These are phyloP conservation scores for Sphagnum tenellum DNA, from an alignment of 225 moss, liverwort and hornwort genomes.

Conservation along the genomic window DNA sequence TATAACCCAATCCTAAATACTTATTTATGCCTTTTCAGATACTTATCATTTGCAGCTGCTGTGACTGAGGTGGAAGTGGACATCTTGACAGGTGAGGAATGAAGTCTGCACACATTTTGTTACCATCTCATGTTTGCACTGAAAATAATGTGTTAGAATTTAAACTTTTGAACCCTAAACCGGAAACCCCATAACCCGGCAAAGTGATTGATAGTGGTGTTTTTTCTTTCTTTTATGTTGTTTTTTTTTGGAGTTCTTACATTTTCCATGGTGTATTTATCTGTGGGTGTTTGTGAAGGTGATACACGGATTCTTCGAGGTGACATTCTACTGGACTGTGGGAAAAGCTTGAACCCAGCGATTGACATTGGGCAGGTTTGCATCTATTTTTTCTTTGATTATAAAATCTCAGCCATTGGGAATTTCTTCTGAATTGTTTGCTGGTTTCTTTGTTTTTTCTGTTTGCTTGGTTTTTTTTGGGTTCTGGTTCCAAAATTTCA, in stretches of 20 bases:
- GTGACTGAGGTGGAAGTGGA: constrained; percentile 81
- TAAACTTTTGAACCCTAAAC: background rate
- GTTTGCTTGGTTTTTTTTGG: too few relatives aligned
- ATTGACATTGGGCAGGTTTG: constrained; percentile 76
- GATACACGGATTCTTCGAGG: constrained; percentile 53
- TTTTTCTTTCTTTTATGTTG: too few relatives aligned
- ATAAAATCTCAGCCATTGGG: too few relatives aligned
- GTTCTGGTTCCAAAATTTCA: too few relatives aligned
- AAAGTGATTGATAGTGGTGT: too few relatives aligned
- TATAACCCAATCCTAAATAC: too few relatives aligned
- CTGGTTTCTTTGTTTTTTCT: too few relatives aligned
- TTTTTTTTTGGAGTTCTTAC: background rate
- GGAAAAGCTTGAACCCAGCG: constrained; percentile 89
- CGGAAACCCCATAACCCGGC: too few relatives aligned
- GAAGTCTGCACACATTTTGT: background rate
- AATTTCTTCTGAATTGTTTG: too few relatives aligned
- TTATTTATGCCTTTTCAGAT: constrained; percentile 25
- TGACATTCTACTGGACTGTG: constrained; percentile 75
- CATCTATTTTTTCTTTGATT: too few relatives aligned
- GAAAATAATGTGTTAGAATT: background rate
- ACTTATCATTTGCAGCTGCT: constrained; percentile 73
- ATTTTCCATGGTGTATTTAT: background rate
- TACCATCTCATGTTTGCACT: background rate
- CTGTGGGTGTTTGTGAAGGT: constrained; percentile 18
- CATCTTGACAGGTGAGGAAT: constrained; percentile 51